phyloP scores from a whole-genome alignment of 441 rosid genomes.

The Erodium trifolium region DNA sequence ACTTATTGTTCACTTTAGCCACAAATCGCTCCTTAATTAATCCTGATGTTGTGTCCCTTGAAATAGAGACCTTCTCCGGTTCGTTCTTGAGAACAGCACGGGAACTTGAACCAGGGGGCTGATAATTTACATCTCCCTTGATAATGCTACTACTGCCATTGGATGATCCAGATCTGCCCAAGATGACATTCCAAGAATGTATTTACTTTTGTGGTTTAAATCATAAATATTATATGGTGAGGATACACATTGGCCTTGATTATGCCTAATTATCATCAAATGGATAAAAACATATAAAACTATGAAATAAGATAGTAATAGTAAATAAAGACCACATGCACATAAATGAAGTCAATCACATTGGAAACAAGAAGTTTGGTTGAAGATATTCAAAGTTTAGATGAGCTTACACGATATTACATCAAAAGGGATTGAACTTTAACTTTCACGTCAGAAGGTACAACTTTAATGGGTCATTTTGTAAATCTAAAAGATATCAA shows the following conservation, averaged over 20 bases:
- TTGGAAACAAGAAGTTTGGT: background rate
- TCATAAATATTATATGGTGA: background rate
- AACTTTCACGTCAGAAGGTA: background rate
- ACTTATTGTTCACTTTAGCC: constrained; percentile 55
- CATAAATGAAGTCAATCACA: background rate
- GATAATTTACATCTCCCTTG: constrained; percentile 52
- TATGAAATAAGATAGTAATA: background rate
- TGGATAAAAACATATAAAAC: background rate
- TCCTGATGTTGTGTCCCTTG: constrained; percentile 45
- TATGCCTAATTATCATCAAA: background rate
- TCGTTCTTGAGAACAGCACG: constrained; percentile 45
- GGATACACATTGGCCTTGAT: background rate
- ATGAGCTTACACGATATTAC: background rate
- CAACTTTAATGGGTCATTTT: no score
- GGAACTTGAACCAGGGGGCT: constrained; percentile 46
- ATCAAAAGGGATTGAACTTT: background rate
- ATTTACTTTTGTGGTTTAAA: constrained; percentile 1
- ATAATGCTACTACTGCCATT: constrained; percentile 43
- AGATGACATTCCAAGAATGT: constrained; percentile 14
- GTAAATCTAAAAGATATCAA: no score
- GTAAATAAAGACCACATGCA: background rate
- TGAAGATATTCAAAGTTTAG: background rate
- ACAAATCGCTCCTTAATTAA: constrained; percentile 45
- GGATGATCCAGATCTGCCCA: constrained; percentile 60
- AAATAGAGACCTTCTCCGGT: constrained; percentile 44